A percentile compares a stretch with the other conserved stretches of the same genome.
Evolutionary conservation across 257 asterid species (phyloP).

Genomic region (Rehmannia glutinosa): DNA sequence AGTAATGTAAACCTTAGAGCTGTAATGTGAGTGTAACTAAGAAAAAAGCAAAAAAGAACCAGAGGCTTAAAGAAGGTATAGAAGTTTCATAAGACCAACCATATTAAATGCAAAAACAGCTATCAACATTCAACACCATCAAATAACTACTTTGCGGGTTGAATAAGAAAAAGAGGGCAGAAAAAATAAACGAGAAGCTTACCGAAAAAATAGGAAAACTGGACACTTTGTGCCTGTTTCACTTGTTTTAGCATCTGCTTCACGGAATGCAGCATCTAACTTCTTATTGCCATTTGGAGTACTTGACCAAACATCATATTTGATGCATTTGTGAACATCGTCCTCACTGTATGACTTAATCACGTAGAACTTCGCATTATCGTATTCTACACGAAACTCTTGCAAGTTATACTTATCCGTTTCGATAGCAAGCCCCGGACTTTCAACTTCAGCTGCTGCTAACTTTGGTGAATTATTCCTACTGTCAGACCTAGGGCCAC

Average conservation of each 20-base stretch:
- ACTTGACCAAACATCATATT: conserved; percentile 79
- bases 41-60: background rate
- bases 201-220: conserved; percentile 64
- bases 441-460: conserved; percentile 32
- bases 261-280: conserved; percentile 49
- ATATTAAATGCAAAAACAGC: too few species aligned
- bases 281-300: conserved; percentile 71
- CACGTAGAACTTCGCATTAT: conserved; percentile 52
- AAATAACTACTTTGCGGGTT: too few species aligned
- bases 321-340: conserved; percentile 65
- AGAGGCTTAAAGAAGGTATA: too few species aligned
- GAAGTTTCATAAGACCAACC: too few species aligned
- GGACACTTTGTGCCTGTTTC: conserved; percentile 50
- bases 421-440: conserved; percentile 20
- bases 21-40: background rate
- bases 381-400: conserved; percentile 44
- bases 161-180: too few species aligned
- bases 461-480: conserved; percentile 22
- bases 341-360: conserved; percentile 84
- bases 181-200: conserved; percentile 18
- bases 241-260: conserved; percentile 38
- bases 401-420: conserved; percentile 39
- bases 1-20: background rate
- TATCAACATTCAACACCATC: too few species aligned
- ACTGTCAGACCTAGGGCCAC: conserved; percentile 60